Evolutionary conservation across 768 basidiomycete genomes (phyloP).

Genomic region (Termitomyces eurrhizus): DNA sequence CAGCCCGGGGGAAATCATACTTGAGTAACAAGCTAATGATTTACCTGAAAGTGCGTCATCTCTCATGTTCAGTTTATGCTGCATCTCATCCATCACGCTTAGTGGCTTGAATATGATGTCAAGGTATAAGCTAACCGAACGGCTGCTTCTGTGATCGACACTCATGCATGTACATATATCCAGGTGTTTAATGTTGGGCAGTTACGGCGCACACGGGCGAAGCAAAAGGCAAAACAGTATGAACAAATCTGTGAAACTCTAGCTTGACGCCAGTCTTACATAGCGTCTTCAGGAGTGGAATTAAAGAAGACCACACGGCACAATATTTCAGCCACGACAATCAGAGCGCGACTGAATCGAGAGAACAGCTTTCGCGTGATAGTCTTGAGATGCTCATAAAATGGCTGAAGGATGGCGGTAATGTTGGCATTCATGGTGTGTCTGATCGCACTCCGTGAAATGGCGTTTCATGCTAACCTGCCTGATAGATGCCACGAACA

Average conservation of each 20-base stretch:
- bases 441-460: neutral
- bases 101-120: constrained; percentile 99
- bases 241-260: constrained; percentile 13
- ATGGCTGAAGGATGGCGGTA: constrained; percentile 94
- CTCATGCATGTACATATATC: neutral
- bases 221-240: constrained; percentile 72
- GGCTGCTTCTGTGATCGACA: neutral
- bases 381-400: constrained; percentile 92
- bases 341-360: constrained; percentile 63
- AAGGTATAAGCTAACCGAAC: constrained; percentile 47
- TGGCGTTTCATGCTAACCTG: neutral
- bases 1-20: constrained; percentile 98
- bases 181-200: constrained; percentile 99
- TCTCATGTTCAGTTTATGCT: neutral
- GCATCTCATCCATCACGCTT: constrained; percentile 13
- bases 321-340: constrained; percentile 89
- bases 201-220: constrained; percentile 81
- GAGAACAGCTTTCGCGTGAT: constrained; percentile 85
- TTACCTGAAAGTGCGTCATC: constrained; percentile 74
- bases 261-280: constrained; percentile 2
- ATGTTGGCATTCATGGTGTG: constrained; percentile 95
- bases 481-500: constrained; percentile 91
- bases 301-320: constrained; percentile 88
- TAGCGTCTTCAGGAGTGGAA: constrained; percentile 53
- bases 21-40: constrained; percentile 97